Base-by-base conservation (phyloP, 179 eudicot species). In the Carnegiea gigantea region DNA sequence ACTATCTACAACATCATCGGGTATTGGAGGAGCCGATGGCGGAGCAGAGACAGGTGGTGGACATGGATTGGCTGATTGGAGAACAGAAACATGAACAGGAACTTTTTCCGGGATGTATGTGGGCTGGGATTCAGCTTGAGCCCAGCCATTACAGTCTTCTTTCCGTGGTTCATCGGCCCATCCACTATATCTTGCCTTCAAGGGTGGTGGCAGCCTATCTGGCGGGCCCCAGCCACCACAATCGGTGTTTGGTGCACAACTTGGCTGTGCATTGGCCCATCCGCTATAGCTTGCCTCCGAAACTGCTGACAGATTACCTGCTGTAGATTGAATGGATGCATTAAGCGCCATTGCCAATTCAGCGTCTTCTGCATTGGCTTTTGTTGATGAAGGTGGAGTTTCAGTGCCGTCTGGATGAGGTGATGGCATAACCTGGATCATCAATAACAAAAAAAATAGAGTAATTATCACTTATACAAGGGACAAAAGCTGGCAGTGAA, bases 1-100 rank as follows among this genome's bases (percentile, higher is more conserved):
- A 26, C 87, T 84, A 75, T 82, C 79, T 28, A 84, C 13, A 24
- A 40, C 68, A 20, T 80, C 84, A 70, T 73, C 81, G 9, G 90
- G 90, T 51, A 91, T 18, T n/a, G 89, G 91, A 60, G 91, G 91
- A 48, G 91, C 91, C 60, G 91, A 88, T 70, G 99, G 99, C 60
- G 77, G 48, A 7, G 91, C 73, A 78, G 70, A 26, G 46, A 65
- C 76, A 18, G 89, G 83, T 57, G 43, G 21, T 7, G 87, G 82
- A 57, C 12, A 70, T 0, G 38, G 71, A 77, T 81, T 84, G 20
- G 72, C 49, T 15, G 86, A 54, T 54, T 54, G 51, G 21, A 46
- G 8, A 17, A 33, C 57, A 71, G 38, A 7, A 7, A 54, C 24
- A 24, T 72, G 1, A 13, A 54, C 38, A 24, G 77, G 6, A 51